Conservation (phyloP, 495 filamentous ascomycete genomes). For the Chaetomium tenue region DNA sequence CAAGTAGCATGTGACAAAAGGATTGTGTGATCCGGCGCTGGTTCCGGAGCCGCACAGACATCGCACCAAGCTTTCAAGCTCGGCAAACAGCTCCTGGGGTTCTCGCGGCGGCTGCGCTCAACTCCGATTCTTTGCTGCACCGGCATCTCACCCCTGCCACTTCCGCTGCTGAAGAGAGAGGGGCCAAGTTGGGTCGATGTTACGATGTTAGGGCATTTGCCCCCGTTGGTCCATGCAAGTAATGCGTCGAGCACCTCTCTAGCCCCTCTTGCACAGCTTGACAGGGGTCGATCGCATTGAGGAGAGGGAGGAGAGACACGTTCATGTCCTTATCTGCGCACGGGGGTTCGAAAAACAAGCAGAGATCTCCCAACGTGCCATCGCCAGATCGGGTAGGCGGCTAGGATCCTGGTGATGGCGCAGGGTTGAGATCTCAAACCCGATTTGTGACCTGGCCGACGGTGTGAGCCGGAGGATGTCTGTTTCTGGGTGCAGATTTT, state of each 20-base stretch:
- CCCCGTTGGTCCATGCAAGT: constrained; percentile 29
- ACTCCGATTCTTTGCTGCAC: constrained; percentile 2
- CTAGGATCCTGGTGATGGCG: neutral
- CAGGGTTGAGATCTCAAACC: constrained; percentile 21
- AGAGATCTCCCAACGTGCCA: constrained; percentile 26
- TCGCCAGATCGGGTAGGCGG: constrained; percentile 25
- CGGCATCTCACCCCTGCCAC: neutral
- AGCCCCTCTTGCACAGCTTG: constrained; percentile 27
- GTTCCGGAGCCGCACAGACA: constrained; percentile 37
- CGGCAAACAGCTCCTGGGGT: neutral
- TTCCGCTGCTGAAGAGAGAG: constrained; percentile 5
- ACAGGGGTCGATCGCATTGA: constrained; percentile 25
- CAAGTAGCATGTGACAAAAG: neutral
- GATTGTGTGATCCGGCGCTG: constrained; percentile 16
- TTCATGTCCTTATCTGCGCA: constrained; percentile 23
- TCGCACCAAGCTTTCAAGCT: constrained; percentile 5
- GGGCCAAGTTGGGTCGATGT: constrained; percentile 30
- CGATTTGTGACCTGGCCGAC: constrained; percentile 28
- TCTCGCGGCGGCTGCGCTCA: constrained; percentile 9
- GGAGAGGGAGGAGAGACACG: constrained; percentile 31
- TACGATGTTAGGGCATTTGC: constrained; percentile 25
- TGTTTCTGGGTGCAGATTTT: constrained; percentile 24
- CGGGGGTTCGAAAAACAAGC: constrained; percentile 32
- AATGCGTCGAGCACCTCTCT: constrained; percentile 23
- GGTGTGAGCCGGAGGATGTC: constrained; percentile 29